Evolutionary conservation across 1,284 basidiomycete species (phyloP).

Genomic region (Cutaneotrichosporon sp.): DNA sequence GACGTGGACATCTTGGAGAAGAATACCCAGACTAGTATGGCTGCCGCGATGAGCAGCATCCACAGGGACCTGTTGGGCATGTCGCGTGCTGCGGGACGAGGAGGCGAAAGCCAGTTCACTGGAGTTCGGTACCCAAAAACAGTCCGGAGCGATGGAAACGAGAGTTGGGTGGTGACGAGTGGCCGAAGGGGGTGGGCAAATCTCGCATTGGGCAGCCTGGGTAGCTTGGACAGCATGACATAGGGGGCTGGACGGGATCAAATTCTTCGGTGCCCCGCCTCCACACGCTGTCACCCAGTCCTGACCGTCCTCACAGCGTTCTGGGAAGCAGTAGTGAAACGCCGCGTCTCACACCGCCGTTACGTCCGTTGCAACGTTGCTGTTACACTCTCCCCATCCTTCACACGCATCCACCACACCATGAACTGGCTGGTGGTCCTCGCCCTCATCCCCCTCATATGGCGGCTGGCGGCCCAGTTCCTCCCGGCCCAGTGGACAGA

Average conservation of each 20-base stretch:
- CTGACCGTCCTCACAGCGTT: not conserved
- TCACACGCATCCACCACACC: not conserved
- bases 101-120: too few relatives aligned
- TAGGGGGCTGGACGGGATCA: not conserved
- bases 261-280: not conserved
- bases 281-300: not conserved
- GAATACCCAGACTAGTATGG: not conserved
- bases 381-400: not conserved
- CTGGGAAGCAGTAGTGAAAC: not conserved
- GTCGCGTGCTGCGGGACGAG: too few relatives aligned
- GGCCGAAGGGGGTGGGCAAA: too few relatives aligned
- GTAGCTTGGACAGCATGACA: too few relatives aligned
- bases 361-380: not conserved
- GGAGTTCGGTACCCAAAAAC: too few relatives aligned
- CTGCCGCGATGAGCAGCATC: not conserved
- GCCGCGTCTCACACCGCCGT: not conserved
- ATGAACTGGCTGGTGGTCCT: constrained; percentile 22
- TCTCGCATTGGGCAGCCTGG: too few relatives aligned
- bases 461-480: constrained; percentile 23
- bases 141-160: too few relatives aligned
- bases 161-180: too few relatives aligned
- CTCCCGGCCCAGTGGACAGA: constrained; percentile 30
- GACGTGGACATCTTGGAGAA: not conserved
- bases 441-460: constrained; percentile 26
- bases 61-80: not conserved